These are phyloP conservation scores for Phialophora macrospora DNA, from an alignment of 2,329 filamentous ascomycete genomes.

Conservation along the genomic window DNA sequence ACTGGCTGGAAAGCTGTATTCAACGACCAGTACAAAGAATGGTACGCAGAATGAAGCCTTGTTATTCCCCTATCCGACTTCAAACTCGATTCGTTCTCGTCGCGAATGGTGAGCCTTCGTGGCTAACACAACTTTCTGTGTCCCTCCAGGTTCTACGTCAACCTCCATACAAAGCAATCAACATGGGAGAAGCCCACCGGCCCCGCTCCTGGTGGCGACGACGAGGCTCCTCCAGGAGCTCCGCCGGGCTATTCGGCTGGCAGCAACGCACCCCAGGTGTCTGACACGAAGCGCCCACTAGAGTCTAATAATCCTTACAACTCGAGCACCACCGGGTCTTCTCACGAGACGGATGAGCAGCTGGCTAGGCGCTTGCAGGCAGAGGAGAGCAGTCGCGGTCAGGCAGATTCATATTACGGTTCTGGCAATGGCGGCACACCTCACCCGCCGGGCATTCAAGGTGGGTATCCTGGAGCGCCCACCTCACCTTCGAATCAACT, in stretches of 20 bases:
- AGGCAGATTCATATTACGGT: slow-evolving; percentile 56
- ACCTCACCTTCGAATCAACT: slow-evolving; percentile 41
- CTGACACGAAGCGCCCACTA: slow-evolving; percentile 52
- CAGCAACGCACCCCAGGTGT: slow-evolving; percentile 49
- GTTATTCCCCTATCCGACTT: neutral
- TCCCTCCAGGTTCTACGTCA: slow-evolving; percentile 82
- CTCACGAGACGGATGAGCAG: slow-evolving; percentile 65
- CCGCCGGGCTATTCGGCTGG: slow-evolving; percentile 70
- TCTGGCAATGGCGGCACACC: slow-evolving; percentile 26
- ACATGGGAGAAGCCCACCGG: slow-evolving; percentile 85
- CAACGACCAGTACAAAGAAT: slow-evolving; percentile 87
- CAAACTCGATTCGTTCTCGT: neutral
- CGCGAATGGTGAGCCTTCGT: neutral
- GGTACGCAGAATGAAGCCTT: slow-evolving; percentile 52
- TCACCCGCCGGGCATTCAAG: slow-evolving; percentile 32
- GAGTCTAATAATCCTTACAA: slow-evolving; percentile 77
- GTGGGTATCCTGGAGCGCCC: slow-evolving; percentile 47
- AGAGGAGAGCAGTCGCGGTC: slow-evolving; percentile 71
- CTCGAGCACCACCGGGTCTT: slow-evolving; percentile 40
- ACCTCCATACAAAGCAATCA: slow-evolving; percentile 83
- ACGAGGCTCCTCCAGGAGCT: slow-evolving; percentile 60
- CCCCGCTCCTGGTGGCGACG: slow-evolving; percentile 62
- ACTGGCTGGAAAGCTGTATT: slow-evolving; percentile 74
- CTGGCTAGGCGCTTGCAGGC: slow-evolving; percentile 79
- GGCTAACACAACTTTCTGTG: neutral